Conservation (phyloP, 2,329 filamentous ascomycete genomes). For the Exophiala phaeomuriformis region DNA sequence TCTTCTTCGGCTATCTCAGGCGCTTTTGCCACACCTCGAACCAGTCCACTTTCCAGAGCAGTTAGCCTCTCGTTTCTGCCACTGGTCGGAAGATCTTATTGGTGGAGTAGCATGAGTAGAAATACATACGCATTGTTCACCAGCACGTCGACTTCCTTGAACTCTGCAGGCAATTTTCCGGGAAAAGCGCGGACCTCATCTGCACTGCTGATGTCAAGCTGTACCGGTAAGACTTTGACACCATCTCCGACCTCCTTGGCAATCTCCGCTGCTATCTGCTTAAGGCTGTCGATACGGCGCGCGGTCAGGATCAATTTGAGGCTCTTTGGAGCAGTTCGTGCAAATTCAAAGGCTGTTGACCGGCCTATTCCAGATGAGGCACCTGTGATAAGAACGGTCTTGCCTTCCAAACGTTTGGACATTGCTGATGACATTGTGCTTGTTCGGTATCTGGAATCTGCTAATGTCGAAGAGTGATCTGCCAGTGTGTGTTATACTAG, state of each 20-base stretch:
- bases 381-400: slow-evolving; percentile 86
- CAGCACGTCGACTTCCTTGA: slow-evolving; percentile 74
- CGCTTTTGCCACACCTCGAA: slow-evolving; percentile 78
- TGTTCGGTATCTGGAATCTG: background rate
- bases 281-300: slow-evolving; percentile 70
- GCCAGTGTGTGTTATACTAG: no score
- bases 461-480: background rate
- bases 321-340: slow-evolving; percentile 68
- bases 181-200: slow-evolving; percentile 69
- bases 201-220: slow-evolving; percentile 77
- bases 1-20: slow-evolving; percentile 76
- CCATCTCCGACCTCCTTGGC: slow-evolving; percentile 66
- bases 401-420: slow-evolving; percentile 78
- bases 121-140: slow-evolving; percentile 74
- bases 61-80: background rate
- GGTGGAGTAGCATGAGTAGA: background rate
- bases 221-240: slow-evolving; percentile 72
- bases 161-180: slow-evolving; percentile 66
- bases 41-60: slow-evolving; percentile 52
- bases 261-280: slow-evolving; percentile 70
- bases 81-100: background rate
- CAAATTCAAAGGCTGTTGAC: slow-evolving; percentile 73
- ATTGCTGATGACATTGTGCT: slow-evolving; percentile 59
- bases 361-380: slow-evolving; percentile 87
- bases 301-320: slow-evolving; percentile 83